Percentiles rank a stretch among this genome's conserved stretches.
Evolutionary conservation across 305 asterid species (phyloP).

Genomic region (Fraxinus baroniana): DNA sequence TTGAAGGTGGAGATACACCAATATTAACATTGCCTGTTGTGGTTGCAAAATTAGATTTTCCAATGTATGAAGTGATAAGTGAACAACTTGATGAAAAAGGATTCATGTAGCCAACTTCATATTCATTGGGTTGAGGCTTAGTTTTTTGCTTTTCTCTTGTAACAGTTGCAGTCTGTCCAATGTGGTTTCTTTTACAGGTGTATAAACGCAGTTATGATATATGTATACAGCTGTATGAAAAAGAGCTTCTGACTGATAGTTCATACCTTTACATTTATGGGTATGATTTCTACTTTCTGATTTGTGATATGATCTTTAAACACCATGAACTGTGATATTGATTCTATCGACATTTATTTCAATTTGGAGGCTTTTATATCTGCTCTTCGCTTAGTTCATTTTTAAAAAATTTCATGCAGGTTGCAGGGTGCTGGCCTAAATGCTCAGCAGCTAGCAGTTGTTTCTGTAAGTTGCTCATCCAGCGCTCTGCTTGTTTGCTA

Average conservation of each 20-base stretch:
- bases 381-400: conserved; percentile 20
- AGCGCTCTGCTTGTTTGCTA: neutral
- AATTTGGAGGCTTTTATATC: conserved; percentile 9
- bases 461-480: conserved; percentile 62
- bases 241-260: conserved; percentile 83
- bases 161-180: conserved; percentile 17
- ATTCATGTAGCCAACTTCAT: neutral
- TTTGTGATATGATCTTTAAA: conserved; percentile 14
- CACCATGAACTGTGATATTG: conserved; percentile 9
- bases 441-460: conserved; percentile 92
- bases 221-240: conserved; percentile 86
- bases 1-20: neutral
- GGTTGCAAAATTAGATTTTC: neutral
- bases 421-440: conserved; percentile 71
- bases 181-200: conserved; percentile 51
- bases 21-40: neutral
- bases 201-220: conserved; percentile 85
- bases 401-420: conserved; percentile 41
- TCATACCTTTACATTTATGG: conserved; percentile 90
- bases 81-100: neutral
- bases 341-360: conserved; percentile 3
- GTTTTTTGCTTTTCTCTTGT: conserved; percentile 6
- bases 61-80: neutral
- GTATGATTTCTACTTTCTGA: conserved; percentile 39
- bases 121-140: neutral